Conservation (phyloP, 495 filamentous ascomycete genomes). For the Penicillium macrosclerotiorum region DNA sequence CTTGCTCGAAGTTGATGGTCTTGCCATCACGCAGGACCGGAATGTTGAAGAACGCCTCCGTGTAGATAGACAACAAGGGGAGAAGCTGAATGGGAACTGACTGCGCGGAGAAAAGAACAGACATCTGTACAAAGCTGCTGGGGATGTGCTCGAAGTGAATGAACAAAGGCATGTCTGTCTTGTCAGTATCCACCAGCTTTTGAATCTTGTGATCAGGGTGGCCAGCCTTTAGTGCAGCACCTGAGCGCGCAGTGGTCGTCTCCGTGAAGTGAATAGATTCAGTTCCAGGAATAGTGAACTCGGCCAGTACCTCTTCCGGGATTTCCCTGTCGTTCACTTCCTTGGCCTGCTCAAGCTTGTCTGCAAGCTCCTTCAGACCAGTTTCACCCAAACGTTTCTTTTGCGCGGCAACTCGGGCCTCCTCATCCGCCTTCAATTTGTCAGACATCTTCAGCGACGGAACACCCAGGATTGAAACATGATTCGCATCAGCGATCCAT, state of each 20-base stretch:
- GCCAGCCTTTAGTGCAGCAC: slow-evolving; percentile 70
- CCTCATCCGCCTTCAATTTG: slow-evolving; percentile 70
- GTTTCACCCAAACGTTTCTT: slow-evolving; percentile 60
- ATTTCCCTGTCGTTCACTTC: slow-evolving; percentile 79
- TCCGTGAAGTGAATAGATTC: slow-evolving; percentile 93
- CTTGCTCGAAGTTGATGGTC: slow-evolving; percentile 81
- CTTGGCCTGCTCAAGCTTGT: slow-evolving; percentile 77
- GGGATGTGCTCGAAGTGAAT: slow-evolving; percentile 95
- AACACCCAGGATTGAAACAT: slow-evolving; percentile 84
- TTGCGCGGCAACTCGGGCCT: slow-evolving; percentile 53
- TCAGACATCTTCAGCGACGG: slow-evolving; percentile 70
- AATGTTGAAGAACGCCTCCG: slow-evolving; percentile 90
- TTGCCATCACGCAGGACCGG: slow-evolving; percentile 78
- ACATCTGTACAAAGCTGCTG: slow-evolving; percentile 84
- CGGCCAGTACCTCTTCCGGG: slow-evolving; percentile 69
- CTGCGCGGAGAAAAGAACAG: slow-evolving; percentile 72
- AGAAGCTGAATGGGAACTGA: slow-evolving; percentile 69
- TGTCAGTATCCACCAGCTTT: slow-evolving; percentile 68
- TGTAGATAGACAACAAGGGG: slow-evolving; percentile 80
- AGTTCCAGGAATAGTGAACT: slow-evolving; percentile 76
- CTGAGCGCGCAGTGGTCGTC: slow-evolving; percentile 81
- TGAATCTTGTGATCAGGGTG: slow-evolving; percentile 68
- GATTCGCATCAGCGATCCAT: slow-evolving; percentile 83
- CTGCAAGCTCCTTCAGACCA: slow-evolving; percentile 66
- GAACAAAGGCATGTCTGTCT: slow-evolving; percentile 68